Percentiles rank a stretch among this genome's conserved stretches.
Evolutionary conservation across 2,329 filamentous ascomycete species (phyloP).

Genomic region (Fusarium continuum): DNA sequence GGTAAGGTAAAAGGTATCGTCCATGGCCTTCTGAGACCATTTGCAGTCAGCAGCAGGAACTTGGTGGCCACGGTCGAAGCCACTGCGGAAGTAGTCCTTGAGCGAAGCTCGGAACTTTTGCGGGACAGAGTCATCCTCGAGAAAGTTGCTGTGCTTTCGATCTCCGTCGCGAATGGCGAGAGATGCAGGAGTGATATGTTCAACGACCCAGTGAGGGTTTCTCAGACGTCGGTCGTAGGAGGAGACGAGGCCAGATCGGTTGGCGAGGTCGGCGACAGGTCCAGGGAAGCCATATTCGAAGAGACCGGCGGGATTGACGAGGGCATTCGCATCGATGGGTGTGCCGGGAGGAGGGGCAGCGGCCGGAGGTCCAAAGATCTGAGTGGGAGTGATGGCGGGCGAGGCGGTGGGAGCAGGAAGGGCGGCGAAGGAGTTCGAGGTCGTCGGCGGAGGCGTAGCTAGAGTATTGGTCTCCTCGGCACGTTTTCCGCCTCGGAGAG

Average conservation of each 20-base stretch:
- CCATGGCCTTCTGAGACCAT: conserved; percentile 94
- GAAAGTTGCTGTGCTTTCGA: conserved; percentile 82
- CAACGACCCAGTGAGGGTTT: conserved; percentile 94
- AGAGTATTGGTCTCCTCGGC: conserved; percentile 48
- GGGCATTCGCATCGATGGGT: conserved; percentile 51
- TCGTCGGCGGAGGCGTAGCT: conserved; percentile 45
- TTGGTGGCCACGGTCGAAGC: conserved; percentile 96
- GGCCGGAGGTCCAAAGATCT: conserved; percentile 55
- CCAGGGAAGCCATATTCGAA: conserved; percentile 93
- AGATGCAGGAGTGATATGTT: conserved; percentile 94
- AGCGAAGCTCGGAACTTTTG: conserved; percentile 88
- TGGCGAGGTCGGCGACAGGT: conserved; percentile 83
- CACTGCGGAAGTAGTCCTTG: conserved; percentile 92
- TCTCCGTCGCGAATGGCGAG: conserved; percentile 79
- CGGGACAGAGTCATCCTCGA: conserved; percentile 83
- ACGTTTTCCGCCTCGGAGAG: conserved; percentile 62
- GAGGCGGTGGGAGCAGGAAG: conserved; percentile 43
- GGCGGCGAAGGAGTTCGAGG: conserved; percentile 44
- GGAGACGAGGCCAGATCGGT: conserved; percentile 80
- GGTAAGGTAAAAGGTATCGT: conserved; percentile 89
- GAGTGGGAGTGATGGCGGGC: conserved; percentile 65
- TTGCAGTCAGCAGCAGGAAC: conserved; percentile 96
- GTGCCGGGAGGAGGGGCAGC: conserved; percentile 43
- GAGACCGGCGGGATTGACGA: conserved; percentile 78
- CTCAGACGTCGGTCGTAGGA: conserved; percentile 89